Percentiles rank a stretch among this genome's conserved stretches.
Evolutionary conservation across 129 eudicot species (phyloP).

Genomic region (Tagetes erecta): DNA sequence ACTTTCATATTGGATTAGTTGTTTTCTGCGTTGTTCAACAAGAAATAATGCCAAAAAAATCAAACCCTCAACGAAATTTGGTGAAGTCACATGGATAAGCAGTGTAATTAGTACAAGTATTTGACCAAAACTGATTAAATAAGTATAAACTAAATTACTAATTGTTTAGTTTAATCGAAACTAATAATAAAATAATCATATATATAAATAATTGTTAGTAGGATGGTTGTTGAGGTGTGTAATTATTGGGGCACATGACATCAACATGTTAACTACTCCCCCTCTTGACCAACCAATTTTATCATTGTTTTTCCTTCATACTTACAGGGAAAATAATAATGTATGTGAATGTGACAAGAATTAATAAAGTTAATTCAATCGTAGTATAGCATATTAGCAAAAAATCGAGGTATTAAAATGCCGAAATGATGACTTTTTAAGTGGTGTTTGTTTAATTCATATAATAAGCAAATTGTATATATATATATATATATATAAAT

Average conservation of each 20-base stretch:
- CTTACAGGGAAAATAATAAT: background rate
- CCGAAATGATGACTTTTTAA: no score
- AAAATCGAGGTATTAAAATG: no score
- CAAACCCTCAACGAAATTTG: slow-evolving; percentile 20
- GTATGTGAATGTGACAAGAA: slow-evolving; percentile 8
- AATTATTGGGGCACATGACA: slow-evolving; percentile 63
- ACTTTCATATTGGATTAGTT: slow-evolving; percentile 10
- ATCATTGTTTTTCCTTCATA: background rate
- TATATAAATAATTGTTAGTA: slow-evolving; percentile 17
- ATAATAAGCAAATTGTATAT: no score
- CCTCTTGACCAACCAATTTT: slow-evolving; percentile 47
- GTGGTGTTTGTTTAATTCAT: no score
- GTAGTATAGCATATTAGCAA: no score
- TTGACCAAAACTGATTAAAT: slow-evolving; percentile 22
- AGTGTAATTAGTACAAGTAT: slow-evolving; percentile 22
- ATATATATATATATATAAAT: no score
- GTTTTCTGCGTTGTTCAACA: slow-evolving; percentile 20
- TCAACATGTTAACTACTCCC: slow-evolving; percentile 50
- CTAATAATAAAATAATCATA: background rate
- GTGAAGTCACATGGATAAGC: slow-evolving; percentile 46
- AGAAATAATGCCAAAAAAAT: slow-evolving; percentile 25
- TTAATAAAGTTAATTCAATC: no score
- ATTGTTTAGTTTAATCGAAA: background rate
- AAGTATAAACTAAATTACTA: background rate
- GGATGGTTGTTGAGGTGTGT: slow-evolving; percentile 47